Base-by-base conservation (phyloP, 768 basidiomycete genomes). In the Leucosporidium yakuticum region DNA sequence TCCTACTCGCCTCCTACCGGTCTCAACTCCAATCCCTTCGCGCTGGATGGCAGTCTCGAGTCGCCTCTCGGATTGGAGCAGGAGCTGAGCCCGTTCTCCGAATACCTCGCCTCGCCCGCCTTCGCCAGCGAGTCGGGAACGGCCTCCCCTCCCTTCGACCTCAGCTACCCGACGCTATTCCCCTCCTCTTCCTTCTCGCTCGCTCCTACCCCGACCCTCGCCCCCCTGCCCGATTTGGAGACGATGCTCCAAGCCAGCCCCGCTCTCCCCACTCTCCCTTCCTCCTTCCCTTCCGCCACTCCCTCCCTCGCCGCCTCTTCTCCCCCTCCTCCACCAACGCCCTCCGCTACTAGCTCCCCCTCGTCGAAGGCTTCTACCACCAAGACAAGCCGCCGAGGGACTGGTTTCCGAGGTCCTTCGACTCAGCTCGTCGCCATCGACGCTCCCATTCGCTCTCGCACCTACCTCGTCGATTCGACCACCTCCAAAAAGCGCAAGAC, bases 391-490 rank as follows among this genome's bases (percentile, higher is more conserved):
- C 20, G 7, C 17, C 23, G 12, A 0, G 56, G 62, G 17, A 72
- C 51, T 48, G 67, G 71, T 2, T 67, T 72, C 62, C 51, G 64
- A 19, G 9, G 25, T 15, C 48, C 50, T 2, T n/a, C 64, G 29
- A 44, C 54, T 5, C 58, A 58, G 21, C 36, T 74, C 27, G 83
- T 92, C 31, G 83, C 87, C 29, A 77, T 86, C 73, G 85, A 88
- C 62, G 91, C 91, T 1, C 91, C 91, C 1, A 90, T 87, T 1
- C 90, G 92, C 75, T 55, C 84, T 0, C 86, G 91, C 70, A 84
- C 83, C n/a, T 92, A 92, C 74, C 74, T 85, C 19, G 83, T 82
- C 0, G 86, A 88, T 0, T 91, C 89, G 0, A 77, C 82, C 1
- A 93, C 91, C 0, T 91, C 91, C 23, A 83, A 86, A 58, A 92